Percentiles rank a stretch among this genome's conserved stretches.
Evolutionary conservation across 345 rosid species (phyloP).

Genomic region (Gossypium turneri): DNA sequence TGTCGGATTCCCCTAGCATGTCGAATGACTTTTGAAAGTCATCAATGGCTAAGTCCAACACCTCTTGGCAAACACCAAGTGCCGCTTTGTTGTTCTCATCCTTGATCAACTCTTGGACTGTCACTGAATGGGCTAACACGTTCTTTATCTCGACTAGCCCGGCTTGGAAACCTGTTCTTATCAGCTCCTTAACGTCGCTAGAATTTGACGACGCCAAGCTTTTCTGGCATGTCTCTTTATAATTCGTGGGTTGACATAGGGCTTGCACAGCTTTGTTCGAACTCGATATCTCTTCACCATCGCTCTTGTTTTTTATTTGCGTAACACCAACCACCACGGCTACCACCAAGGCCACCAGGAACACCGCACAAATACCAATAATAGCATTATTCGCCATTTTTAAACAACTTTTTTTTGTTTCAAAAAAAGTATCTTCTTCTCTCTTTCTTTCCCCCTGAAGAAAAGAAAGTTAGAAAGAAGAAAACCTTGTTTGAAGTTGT

Average conservation of each 20-base stretch:
- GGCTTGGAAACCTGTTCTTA: slow-evolving; percentile 41
- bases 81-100: not conserved
- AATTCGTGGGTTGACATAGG: slow-evolving; percentile 62
- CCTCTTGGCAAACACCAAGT: not conserved
- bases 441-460: not conserved
- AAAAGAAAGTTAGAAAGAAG: not conserved
- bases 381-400: slow-evolving; percentile 38
- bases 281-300: not conserved
- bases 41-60: not conserved
- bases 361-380: slow-evolving; percentile 39
- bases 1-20: not conserved
- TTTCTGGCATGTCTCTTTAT: slow-evolving; percentile 42
- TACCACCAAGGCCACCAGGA: slow-evolving; percentile 62
- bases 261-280: slow-evolving; percentile 24
- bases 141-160: slow-evolving; percentile 27
- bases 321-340: slow-evolving; percentile 36
- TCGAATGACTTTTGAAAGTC: too few relatives aligned
- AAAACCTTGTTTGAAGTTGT: slow-evolving; percentile 6
- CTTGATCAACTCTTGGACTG: not conserved
- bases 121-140: not conserved
- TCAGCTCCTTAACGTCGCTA: slow-evolving; percentile 39
- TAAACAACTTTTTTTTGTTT: not conserved
- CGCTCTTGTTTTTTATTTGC: not conserved
- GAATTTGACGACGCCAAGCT: slow-evolving; percentile 9
- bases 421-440: not conserved